Evolutionary conservation across 371 early-diverging fungal genomes (phyloP).

Genomic region (Blakeslea trispora): DNA sequence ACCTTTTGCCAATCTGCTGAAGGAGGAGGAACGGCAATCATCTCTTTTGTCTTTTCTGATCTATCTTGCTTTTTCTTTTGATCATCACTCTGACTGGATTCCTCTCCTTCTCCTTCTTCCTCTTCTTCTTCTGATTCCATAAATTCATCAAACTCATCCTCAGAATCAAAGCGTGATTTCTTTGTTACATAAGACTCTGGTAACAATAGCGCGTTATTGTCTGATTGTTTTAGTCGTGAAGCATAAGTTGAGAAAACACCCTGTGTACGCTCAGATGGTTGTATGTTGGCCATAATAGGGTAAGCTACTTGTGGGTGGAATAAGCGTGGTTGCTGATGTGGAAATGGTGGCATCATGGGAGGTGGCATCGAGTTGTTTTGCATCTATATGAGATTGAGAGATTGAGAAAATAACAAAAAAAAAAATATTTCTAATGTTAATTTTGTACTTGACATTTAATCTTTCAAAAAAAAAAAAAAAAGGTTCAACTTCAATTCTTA

Average conservation of each 20-base stretch:
- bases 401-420: neutral
- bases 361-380: neutral
- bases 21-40: neutral
- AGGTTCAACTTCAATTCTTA: no score
- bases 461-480: no score
- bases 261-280: conserved; percentile 21
- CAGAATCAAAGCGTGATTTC: conserved; percentile 40
- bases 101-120: conserved; percentile 14
- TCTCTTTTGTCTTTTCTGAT: conserved; percentile 5
- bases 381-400: no score
- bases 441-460: no score
- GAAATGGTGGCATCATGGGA: conserved; percentile 6
- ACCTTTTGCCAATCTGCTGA: conserved; percentile 23
- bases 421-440: no score
- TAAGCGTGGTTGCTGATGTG: conserved; percentile 10
- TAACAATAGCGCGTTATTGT: conserved; percentile 46
- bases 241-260: conserved; percentile 49
- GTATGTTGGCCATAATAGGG: conserved; percentile 4
- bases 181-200: conserved; percentile 43
- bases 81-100: conserved; percentile 13
- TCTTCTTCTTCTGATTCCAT: conserved; percentile 39
- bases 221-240: conserved; percentile 45
- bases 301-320: conserved; percentile 15
- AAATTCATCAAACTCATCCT: conserved; percentile 41
- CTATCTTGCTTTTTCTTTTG: conserved; percentile 4